Evolutionary conservation across 495 filamentous ascomycete species (phyloP).

Genomic region (Neurospora sp.): DNA sequence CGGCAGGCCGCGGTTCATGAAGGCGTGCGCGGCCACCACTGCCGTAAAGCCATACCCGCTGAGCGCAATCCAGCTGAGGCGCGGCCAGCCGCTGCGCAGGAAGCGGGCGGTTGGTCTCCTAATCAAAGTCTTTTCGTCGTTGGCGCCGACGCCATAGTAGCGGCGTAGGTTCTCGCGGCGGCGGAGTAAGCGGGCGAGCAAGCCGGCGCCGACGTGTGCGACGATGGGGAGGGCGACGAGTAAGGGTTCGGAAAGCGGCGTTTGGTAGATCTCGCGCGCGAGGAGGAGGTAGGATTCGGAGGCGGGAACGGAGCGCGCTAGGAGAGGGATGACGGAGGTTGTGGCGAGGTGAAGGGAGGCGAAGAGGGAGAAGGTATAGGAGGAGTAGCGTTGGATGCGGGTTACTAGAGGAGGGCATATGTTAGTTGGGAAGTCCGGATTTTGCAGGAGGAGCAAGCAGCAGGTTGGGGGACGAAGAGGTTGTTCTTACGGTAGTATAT

Average conservation of each 20-base stretch:
- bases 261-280: conserved; percentile 72
- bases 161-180: conserved; percentile 53
- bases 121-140: conserved; percentile 2
- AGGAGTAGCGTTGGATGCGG: conserved; percentile 75
- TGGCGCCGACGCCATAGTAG: conserved; percentile 46
- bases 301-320: conserved; percentile 41
- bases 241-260: conserved; percentile 53
- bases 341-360: conserved; percentile 68
- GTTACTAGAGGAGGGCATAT: conserved; percentile 42
- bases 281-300: conserved; percentile 57
- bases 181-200: conserved; percentile 63
- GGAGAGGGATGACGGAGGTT: conserved; percentile 63
- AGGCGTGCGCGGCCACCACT: conserved; percentile 56
- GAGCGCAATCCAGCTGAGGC: conserved; percentile 50
- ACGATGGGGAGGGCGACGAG: conserved; percentile 50
- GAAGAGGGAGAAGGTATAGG: conserved; percentile 78
- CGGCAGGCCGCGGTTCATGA: conserved; percentile 63
- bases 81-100: conserved; percentile 50
- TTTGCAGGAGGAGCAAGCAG: conserved; percentile 1
- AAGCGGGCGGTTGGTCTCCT: conserved; percentile 15
- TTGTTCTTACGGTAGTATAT: conserved; percentile 49
- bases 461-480: background rate
- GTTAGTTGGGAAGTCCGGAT: background rate
- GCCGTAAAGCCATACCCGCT: conserved; percentile 61
- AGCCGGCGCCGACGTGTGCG: conserved; percentile 53